These are phyloP conservation scores for Echinochloa phyllopogon DNA, from an alignment of 176 grass and related monocot genomes.

Conservation along the genomic window DNA sequence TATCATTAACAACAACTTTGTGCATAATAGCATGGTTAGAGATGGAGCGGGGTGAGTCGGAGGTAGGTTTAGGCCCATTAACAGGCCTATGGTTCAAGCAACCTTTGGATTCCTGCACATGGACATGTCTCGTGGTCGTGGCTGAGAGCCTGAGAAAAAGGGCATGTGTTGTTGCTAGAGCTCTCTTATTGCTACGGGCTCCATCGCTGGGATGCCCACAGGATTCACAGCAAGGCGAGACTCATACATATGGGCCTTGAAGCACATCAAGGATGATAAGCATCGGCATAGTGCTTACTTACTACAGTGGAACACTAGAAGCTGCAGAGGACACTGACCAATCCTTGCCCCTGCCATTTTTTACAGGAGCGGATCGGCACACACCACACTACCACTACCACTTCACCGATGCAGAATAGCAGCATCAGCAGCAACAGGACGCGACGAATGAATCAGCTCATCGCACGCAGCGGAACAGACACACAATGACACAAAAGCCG, in stretches of 20 bases:
- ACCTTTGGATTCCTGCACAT: neutral
- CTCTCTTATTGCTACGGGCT: too few relatives aligned
- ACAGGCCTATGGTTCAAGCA: too few relatives aligned
- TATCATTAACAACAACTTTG: too few relatives aligned
- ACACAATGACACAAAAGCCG: too few relatives aligned
- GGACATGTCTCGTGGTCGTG: neutral
- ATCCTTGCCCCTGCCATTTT: slow-evolving; percentile 64
- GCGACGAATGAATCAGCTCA: neutral
- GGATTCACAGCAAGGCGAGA: neutral
- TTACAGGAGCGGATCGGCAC: slow-evolving; percentile 57
- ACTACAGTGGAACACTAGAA: neutral
- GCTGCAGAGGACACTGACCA: slow-evolving; percentile 10
- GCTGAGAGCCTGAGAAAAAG: neutral
- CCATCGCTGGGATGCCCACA: neutral
- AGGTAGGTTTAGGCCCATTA: too few relatives aligned
- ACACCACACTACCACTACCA: neutral
- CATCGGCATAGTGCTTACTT: neutral
- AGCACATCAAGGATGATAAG: neutral
- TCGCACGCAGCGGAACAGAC: neutral
- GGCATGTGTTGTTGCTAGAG: too few relatives aligned
- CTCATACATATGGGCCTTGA: neutral
- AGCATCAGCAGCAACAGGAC: neutral
- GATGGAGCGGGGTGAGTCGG: too few relatives aligned
- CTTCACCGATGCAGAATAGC: neutral
- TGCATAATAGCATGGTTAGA: too few relatives aligned